Conservation (phyloP, 495 filamentous ascomycete genomes). For the Talaromyces adpressus region DNA sequence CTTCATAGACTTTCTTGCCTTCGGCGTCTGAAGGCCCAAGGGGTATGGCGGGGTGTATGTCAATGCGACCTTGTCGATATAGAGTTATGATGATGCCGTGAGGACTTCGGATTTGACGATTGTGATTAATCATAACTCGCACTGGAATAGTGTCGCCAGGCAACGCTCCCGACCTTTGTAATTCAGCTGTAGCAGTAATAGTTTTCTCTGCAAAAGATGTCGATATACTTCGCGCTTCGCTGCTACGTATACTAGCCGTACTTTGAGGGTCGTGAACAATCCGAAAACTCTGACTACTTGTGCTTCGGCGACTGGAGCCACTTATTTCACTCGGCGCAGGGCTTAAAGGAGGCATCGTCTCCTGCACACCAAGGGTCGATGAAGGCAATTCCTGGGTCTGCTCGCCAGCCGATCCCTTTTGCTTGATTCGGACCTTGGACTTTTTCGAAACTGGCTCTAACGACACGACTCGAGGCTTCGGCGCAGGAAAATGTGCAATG, state of each 20-base stretch:
- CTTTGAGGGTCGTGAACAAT: slow-evolving; percentile 32
- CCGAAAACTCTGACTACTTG: slow-evolving; percentile 49
- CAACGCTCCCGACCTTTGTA: slow-evolving; percentile 75
- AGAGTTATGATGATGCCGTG: slow-evolving; percentile 90
- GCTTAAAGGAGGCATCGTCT: slow-evolving; percentile 38
- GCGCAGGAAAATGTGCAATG: slow-evolving; percentile 47
- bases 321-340: slow-evolving; percentile 59
- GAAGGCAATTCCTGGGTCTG: slow-evolving; percentile 24
- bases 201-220: slow-evolving; percentile 49
- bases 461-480: slow-evolving; percentile 67
- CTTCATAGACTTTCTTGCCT: slow-evolving; percentile 66
- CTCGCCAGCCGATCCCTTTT: slow-evolving; percentile 28
- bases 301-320: slow-evolving; percentile 53
- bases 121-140: slow-evolving; percentile 76
- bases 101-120: slow-evolving; percentile 77
- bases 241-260: slow-evolving; percentile 31
- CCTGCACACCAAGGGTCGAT: slow-evolving; percentile 21
- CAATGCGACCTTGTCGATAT: slow-evolving; percentile 86
- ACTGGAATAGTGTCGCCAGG: slow-evolving; percentile 78
- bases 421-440: slow-evolving; percentile 40
- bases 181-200: slow-evolving; percentile 81
- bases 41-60: slow-evolving; percentile 68
- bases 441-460: slow-evolving; percentile 64
- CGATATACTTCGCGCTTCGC: slow-evolving; percentile 35
- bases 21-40: slow-evolving; percentile 52